phyloP scores from a whole-genome alignment of 1,284 basidiomycete genomes.

The Irpex rosettiformis region DNA sequence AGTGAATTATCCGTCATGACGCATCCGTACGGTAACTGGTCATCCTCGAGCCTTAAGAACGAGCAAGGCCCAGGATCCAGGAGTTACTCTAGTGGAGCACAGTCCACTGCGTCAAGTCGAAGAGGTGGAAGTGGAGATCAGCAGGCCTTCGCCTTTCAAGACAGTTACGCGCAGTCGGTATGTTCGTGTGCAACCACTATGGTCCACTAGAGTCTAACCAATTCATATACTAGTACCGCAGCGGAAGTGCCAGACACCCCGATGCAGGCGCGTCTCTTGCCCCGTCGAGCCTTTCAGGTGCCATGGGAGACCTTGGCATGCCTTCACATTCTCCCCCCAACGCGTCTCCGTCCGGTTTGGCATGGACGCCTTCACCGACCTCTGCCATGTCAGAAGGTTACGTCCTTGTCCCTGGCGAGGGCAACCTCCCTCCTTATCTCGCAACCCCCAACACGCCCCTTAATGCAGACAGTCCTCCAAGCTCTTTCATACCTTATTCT shows the following conservation, averaged over 20 bases:
- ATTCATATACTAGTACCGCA: constrained; percentile 11
- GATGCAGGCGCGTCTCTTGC: constrained; percentile 29
- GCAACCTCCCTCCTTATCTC: constrained; percentile 12
- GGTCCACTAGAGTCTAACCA: constrained; percentile 6
- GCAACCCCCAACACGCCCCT: constrained; percentile 15
- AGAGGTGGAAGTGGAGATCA: constrained; percentile 28
- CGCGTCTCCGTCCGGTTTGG: constrained; percentile 32
- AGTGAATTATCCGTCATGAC: constrained; percentile 25
- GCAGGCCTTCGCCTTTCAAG: constrained; percentile 22
- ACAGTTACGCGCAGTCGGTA: constrained; percentile 23
- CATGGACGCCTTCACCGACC: constrained; percentile 23
- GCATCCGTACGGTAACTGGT: constrained; percentile 27
- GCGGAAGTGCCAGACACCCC: constrained; percentile 14
- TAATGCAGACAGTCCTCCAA: constrained; percentile 12
- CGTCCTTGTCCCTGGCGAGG: constrained; percentile 8
- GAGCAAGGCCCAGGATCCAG: constrained; percentile 18
- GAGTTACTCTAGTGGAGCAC: constrained; percentile 21
- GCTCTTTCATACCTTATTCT: constrained; percentile 19
- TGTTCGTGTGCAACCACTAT: constrained; percentile 14
- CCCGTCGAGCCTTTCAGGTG: constrained; percentile 59
- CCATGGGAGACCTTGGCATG: constrained; percentile 52
- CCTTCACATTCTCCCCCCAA: constrained; percentile 31
- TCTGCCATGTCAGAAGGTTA: constrained; percentile 13
- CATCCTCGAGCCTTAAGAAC: constrained; percentile 21
- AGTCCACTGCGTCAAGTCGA: constrained; percentile 19